Base-by-base conservation (phyloP, 352 stramenopile species). In the Phytophthora sp. region DNA sequence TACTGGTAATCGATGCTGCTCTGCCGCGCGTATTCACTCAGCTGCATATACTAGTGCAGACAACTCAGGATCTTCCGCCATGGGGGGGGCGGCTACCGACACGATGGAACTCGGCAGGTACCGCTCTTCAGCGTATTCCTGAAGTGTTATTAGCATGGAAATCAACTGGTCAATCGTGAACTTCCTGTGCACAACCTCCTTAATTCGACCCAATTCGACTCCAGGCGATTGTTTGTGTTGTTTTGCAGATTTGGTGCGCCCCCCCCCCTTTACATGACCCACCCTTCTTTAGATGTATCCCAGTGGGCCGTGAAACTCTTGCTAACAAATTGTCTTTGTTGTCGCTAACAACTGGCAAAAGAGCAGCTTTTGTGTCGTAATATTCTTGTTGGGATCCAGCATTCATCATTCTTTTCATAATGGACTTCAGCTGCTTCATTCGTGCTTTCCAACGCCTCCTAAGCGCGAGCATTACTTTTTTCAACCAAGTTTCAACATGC, bases 151-250 rank as follows among this genome's bases (percentile, higher is more conserved):
- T 4, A 58, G n/a, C 36, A 44, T 51, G 4, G 57, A 56, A 1
- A 57, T 33, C 18, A 65, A 11, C 24, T 51, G 24, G 15, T 63
- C 55, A 8, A 55, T 63, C 1, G 29, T 49, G 23, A 47, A 54
- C 5, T 29, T 24, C 2, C 29, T 30, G 2, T 49, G 38, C 1
- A 57, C 41, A 1, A 57, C 16, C 29, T 65, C 42, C 36, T 65
- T 65, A 1, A 65, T 18, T 2, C 49, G 33, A 20, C 42, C 45
- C 57, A 56, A 33, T 57, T 57, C 1, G 57, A 57, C 1, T 65
- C 45, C 1, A 57, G 18, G 0, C 33, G 44, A 21, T 66, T 60
- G 39, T 59, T 60, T 0, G 49, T 60, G 26, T 55, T 52, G n/a
- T 61, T 67, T 6, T 46, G 33, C 20, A 55, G 20, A 23, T 67